Conservation (phyloP, 116 monocot species). For the Posidonia oceanica region DNA sequence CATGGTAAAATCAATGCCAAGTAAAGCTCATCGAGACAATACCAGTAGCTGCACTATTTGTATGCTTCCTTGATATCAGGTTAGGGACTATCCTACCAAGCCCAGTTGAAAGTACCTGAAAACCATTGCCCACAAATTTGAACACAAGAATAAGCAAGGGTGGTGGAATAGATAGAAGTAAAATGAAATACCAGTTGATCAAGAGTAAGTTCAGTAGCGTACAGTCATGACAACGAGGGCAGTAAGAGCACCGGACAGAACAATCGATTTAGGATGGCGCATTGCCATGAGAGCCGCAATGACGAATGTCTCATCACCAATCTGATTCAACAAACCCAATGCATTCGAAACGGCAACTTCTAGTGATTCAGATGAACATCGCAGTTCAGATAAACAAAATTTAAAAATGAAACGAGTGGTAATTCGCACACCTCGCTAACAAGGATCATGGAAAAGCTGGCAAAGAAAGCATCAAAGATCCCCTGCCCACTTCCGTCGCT, state of each 20-base stretch:
- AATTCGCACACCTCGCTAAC: conserved; percentile 63
- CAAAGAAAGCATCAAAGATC: conserved; percentile 80
- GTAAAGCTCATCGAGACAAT: not conserved
- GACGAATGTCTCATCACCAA: conserved; percentile 97
- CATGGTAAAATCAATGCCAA: not conserved
- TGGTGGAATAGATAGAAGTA: not conserved
- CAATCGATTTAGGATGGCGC: conserved; percentile 94
- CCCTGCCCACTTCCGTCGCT: conserved; percentile 34
- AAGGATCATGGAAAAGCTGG: conserved; percentile 87
- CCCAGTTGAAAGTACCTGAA: conserved; percentile 82
- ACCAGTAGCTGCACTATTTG: conserved; percentile 95
- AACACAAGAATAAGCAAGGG: too few species aligned
- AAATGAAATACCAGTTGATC: not conserved
- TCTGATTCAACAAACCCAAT: conserved; percentile 22
- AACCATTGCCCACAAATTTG: not conserved
- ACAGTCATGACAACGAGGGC: conserved; percentile 97
- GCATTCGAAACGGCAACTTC: too few species aligned
- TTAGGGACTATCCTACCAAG: conserved; percentile 95
- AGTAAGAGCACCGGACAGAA: conserved; percentile 78
- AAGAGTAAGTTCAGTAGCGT: conserved; percentile 12
- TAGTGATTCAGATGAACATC: too few species aligned
- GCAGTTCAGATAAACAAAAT: too few species aligned
- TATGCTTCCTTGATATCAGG: conserved; percentile 96
- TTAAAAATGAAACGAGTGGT: too few species aligned
- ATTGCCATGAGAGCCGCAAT: conserved; percentile 98